Base-by-base conservation (phyloP, 345 rosid species). In the Nephelium lappaceum region DNA sequence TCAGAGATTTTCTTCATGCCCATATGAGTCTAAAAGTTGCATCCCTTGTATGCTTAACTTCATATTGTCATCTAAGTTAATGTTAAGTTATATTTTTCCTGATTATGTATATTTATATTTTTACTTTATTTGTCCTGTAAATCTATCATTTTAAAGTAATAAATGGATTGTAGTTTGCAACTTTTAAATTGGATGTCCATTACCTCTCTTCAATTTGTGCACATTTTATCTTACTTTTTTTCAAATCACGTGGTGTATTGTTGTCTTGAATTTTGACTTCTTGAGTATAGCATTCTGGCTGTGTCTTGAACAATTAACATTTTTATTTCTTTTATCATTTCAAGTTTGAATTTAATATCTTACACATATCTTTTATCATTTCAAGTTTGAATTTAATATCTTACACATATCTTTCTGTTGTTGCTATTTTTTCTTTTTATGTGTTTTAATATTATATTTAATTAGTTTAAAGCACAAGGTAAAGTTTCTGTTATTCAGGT, bases 401-500 rank as follows among this genome's bases (percentile, higher is more conserved):
- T 57, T 65, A 23, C 15, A n/a, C 0, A 18, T 16, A 31, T 15
- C 41, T n/a, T 60, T 38, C 60, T 23, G 7, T 31, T 21, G 16
- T 63, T 47, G 21, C 11, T 38, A 61, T 15, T 70, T 51, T 67
- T 69, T 41, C 4, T 45, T 45, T 45, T 0, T 1, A 11, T 58
- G 23, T 81, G 41, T 12, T 23, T 42, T 43, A n/a, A 61, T 60
- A 49, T 78, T 43, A 41, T 70, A 49, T 76, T 77, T 47, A 47
- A 24, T 62, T 75, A 51, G 36, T 67, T 78, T 31, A 51, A 73
- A 72, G 42, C 69, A 25, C 45, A 66, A 24, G 10, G 71, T 36
- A 65, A 11, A 53, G 47, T 51, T 73, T 78, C 64, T 51, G 41
- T 38, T 85, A 81, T 83, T 60, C 88, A 93, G 99, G 96, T 95